These are phyloP conservation scores for Primulina huaijiensis DNA, from an alignment of 257 asterid species.

Conservation along the genomic window DNA sequence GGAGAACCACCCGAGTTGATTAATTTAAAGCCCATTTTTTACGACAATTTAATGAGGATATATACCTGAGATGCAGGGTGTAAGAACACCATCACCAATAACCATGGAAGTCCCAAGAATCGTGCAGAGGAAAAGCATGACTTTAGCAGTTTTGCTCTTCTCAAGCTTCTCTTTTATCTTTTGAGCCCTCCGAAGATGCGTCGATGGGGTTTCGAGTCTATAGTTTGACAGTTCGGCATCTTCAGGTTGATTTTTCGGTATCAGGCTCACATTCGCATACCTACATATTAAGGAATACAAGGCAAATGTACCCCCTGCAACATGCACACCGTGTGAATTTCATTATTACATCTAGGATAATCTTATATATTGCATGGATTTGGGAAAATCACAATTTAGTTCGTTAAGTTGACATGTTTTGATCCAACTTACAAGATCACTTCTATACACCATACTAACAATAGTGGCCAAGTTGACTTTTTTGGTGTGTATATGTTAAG, in stretches of 20 bases:
- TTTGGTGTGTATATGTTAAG: no score
- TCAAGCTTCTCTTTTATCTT: conserved; percentile 49
- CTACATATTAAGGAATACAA: conserved; percentile 68
- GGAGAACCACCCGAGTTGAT: no score
- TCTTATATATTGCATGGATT: no score
- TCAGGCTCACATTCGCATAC: conserved; percentile 60
- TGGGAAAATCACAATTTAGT: no score
- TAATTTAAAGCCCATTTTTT: no score
- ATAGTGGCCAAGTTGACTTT: no score
- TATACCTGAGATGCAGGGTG: conserved; percentile 61
- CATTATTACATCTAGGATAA: no score
- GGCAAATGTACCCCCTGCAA: conserved; percentile 76
- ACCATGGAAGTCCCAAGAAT: conserved; percentile 86
- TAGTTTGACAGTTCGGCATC: conserved; percentile 60
- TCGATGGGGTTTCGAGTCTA: conserved; percentile 44
- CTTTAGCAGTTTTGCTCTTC: conserved; percentile 44
- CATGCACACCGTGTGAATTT: neutral
- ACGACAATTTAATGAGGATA: no score
- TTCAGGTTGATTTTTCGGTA: conserved; percentile 67
- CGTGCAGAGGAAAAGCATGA: conserved; percentile 50
- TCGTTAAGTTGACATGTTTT: no score
- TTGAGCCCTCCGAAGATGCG: conserved; percentile 44
- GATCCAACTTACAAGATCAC: no score
- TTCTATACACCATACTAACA: no score
- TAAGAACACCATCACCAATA: conserved; percentile 77